These are phyloP conservation scores for Mycena vulgaris DNA, from an alignment of 768 basidiomycete species.

Conservation along the genomic window DNA sequence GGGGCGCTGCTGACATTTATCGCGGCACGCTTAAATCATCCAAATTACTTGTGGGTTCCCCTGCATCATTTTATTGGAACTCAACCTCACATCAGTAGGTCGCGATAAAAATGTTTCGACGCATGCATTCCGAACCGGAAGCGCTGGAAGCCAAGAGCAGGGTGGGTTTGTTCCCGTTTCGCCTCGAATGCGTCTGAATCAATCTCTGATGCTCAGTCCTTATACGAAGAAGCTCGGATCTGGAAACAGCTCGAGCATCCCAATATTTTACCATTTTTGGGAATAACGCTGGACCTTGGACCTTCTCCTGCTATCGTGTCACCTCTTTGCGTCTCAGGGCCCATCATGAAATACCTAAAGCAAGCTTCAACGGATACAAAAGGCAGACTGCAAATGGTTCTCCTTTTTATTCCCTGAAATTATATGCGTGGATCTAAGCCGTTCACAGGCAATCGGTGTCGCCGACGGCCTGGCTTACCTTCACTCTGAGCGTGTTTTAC, in stretches of 20 bases:
- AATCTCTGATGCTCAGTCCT: background rate
- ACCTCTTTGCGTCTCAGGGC: slow-evolving; percentile 23
- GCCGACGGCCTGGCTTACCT: slow-evolving; percentile 34
- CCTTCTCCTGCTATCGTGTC: slow-evolving; percentile 33
- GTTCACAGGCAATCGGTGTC: slow-evolving; percentile 22
- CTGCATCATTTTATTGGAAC: background rate
- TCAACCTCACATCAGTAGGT: too few relatives aligned
- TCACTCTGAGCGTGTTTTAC: slow-evolving; percentile 33
- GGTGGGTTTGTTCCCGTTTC: background rate
- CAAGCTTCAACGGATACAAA: background rate
- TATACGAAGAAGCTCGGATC: slow-evolving; percentile 14
- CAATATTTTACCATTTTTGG: slow-evolving; percentile 31
- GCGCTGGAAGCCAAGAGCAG: background rate
- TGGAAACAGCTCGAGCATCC: slow-evolving; percentile 26
- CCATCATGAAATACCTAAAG: slow-evolving; percentile 28
- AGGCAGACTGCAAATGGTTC: slow-evolving; percentile 24
- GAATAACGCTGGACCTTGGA: slow-evolving; percentile 30
- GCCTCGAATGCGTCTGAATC: background rate
- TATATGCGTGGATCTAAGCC: too few relatives aligned
- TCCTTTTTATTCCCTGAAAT: background rate
- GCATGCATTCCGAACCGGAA: slow-evolving; percentile 20
- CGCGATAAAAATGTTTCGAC: slow-evolving; percentile 22
- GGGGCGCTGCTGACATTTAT: slow-evolving; percentile 27
- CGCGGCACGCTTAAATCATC: background rate
- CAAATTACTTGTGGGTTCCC: background rate